A percentile compares a stretch with the other conserved stretches of the same genome.
Conservation (phyloP, 2,329 filamentous ascomycete genomes). For the Botrytis sinoallii region DNA sequence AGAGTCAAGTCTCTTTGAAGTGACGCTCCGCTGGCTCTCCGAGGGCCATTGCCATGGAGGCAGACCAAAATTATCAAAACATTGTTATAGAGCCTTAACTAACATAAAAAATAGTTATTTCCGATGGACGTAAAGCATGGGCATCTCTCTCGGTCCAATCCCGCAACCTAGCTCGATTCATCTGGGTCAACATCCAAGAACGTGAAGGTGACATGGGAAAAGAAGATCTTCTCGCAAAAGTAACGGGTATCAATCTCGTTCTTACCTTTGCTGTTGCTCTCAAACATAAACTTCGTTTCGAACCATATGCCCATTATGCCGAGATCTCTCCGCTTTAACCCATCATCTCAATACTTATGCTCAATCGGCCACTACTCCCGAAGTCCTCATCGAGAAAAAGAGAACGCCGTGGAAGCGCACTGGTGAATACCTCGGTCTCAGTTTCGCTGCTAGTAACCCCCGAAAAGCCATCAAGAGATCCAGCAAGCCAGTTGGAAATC, state of each 20-base stretch:
- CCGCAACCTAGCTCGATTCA: slow-evolving; percentile 68
- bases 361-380: slow-evolving; percentile 45
- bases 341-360: slow-evolving; percentile 75
- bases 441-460: slow-evolving; percentile 75
- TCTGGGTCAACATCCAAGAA: slow-evolving; percentile 76
- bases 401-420: slow-evolving; percentile 52
- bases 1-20: background rate
- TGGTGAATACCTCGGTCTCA: slow-evolving; percentile 72
- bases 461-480: slow-evolving; percentile 73
- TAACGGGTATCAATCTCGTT: slow-evolving; percentile 67
- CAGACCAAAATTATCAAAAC: background rate
- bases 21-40: slow-evolving; percentile 4
- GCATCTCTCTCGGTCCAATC: slow-evolving; percentile 58
- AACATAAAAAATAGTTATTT: slow-evolving; percentile 42
- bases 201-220: slow-evolving; percentile 57
- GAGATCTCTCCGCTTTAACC: slow-evolving; percentile 69
- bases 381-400: slow-evolving; percentile 36
- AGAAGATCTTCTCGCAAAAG: slow-evolving; percentile 65
- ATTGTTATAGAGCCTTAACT: background rate
- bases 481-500: slow-evolving; percentile 70
- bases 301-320: slow-evolving; percentile 74
- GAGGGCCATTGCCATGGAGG: background rate
- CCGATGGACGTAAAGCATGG: slow-evolving; percentile 63
- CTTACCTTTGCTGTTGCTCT: slow-evolving; percentile 73
- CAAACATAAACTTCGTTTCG: slow-evolving; percentile 81